Base-by-base conservation (phyloP, 768 basidiomycete species). In the Tylopilus cervinicoccineus region DNA sequence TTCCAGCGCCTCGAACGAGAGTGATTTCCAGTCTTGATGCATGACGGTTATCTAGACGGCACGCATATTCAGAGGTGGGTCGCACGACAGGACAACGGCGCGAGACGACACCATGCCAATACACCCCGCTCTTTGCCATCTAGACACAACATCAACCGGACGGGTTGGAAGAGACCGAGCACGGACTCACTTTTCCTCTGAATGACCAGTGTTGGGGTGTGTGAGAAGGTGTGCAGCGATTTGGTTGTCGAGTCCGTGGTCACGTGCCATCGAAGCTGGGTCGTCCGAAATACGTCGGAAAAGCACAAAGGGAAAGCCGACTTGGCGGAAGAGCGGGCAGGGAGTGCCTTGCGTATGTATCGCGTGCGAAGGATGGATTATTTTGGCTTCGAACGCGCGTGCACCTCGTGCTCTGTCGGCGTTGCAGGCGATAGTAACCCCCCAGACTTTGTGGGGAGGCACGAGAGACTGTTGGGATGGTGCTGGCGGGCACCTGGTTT, bases 231-330 rank as follows among this genome's bases (percentile, higher is more conserved):
- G 66, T 5, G 60, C 55, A 2, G 61, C 66, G 6, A 56, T 40
- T 19, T 68, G 66, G 28, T 68, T 68, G 48, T 68, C 66, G 12
- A 64, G 48, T 9, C 54, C 13, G n/a, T n/a, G n/a, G n/a, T n/a
- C n/a, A n/a, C n/a, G n/a, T n/a, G n/a, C n/a, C n/a, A n/a, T n/a
- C n/a, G 37, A 48, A 3, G 46, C 22, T 1, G 62, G 60, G 26
- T 62, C 50, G 17, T 50, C 48, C 8, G 38, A 17, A 22, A 56
- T n/a, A n/a, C n/a, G 65, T 32, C 64, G 65, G 41, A 56, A 62
- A 22, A 65, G 50, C 12, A 64, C 19, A n/a, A 42, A 68, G 55
- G 66, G 63, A 12, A 68, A 54, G 10, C 64, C 64, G 16, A 65
- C 58, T 51, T 59, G 49, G 13, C 52, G 47, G 9, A 60, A 63